Conservation (phyloP, 75 land plant genomes). For the Chamaecyparis obtusa region DNA sequence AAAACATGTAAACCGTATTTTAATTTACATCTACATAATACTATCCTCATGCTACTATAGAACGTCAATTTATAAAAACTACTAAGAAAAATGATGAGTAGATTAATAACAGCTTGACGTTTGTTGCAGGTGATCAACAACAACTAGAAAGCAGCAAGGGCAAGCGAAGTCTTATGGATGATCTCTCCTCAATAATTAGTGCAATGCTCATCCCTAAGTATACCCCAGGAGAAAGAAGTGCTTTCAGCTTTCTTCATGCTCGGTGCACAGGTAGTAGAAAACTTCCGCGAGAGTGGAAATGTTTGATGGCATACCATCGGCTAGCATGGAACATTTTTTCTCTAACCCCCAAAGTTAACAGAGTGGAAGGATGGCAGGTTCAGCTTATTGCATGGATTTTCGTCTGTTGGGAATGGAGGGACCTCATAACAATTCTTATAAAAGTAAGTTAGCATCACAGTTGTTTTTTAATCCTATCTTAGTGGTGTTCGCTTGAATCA, state of each 20-base stretch:
- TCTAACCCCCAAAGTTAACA: not conserved
- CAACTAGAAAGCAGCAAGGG: not conserved
- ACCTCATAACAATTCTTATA: not conserved
- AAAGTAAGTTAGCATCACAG: not conserved
- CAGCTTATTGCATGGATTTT: not conserved
- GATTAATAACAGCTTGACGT: too few relatives aligned
- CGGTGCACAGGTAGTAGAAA: not conserved
- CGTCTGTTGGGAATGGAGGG: not conserved
- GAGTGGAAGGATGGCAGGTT: not conserved
- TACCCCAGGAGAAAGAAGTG: not conserved
- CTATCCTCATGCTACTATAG: too few relatives aligned
- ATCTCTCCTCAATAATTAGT: not conserved
- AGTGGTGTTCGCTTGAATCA: not conserved
- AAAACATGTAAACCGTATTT: too few relatives aligned
- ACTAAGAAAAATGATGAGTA: too few relatives aligned
- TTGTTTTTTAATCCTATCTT: too few relatives aligned
- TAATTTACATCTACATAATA: too few relatives aligned
- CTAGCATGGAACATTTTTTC: not conserved
- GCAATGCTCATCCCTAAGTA: not conserved
- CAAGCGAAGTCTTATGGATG: not conserved
- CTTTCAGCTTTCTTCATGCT: not conserved
- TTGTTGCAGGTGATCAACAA: not conserved
- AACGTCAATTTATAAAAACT: too few relatives aligned
- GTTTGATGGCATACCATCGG: not conserved
- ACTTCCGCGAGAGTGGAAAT: not conserved